phyloP scores from a whole-genome alignment of 2,329 filamentous ascomycete species.

The Neophaeococcomyces mojaviensis region DNA sequence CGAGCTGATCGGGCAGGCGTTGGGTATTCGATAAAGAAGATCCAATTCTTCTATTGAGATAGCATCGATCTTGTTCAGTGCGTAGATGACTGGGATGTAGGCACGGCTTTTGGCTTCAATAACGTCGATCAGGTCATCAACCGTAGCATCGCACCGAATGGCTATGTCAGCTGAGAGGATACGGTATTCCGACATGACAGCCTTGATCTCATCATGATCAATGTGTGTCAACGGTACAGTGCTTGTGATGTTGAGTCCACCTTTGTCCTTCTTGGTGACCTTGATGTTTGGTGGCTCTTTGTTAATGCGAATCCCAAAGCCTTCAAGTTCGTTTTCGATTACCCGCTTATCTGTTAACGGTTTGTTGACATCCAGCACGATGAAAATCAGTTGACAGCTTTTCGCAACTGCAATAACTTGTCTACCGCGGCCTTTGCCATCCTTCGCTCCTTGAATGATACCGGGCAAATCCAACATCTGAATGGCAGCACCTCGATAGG shows the following conservation, averaged over 20 bases:
- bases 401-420: slow-evolving; percentile 99
- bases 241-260: slow-evolving; percentile 90
- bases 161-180: slow-evolving; percentile 96
- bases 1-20: slow-evolving; percentile 93
- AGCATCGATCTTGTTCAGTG: slow-evolving; percentile 97
- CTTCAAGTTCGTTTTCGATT: slow-evolving; percentile 91
- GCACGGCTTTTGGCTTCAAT: slow-evolving; percentile 89
- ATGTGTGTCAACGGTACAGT: slow-evolving; percentile 89
- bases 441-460: slow-evolving; percentile 98
- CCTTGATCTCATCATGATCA: slow-evolving; percentile 92
- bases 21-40: slow-evolving; percentile 90
- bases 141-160: slow-evolving; percentile 93
- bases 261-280: slow-evolving; percentile 99
- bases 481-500: slow-evolving; percentile 93
- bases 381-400: slow-evolving; percentile 97
- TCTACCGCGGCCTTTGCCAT: slow-evolving; percentile 92
- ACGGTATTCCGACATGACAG: slow-evolving; percentile 93
- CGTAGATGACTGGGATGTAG: slow-evolving; percentile 98
- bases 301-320: slow-evolving; percentile 96
- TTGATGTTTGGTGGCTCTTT: slow-evolving; percentile 95
- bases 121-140: slow-evolving; percentile 94
- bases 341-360: slow-evolving; percentile 92
- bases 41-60: slow-evolving; percentile 98
- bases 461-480: slow-evolving; percentile 97
- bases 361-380: slow-evolving; percentile 97